These are phyloP conservation scores for Aureococcus anophagefferens DNA, from an alignment of 108 stramenopile species.

Conservation along the genomic window DNA sequence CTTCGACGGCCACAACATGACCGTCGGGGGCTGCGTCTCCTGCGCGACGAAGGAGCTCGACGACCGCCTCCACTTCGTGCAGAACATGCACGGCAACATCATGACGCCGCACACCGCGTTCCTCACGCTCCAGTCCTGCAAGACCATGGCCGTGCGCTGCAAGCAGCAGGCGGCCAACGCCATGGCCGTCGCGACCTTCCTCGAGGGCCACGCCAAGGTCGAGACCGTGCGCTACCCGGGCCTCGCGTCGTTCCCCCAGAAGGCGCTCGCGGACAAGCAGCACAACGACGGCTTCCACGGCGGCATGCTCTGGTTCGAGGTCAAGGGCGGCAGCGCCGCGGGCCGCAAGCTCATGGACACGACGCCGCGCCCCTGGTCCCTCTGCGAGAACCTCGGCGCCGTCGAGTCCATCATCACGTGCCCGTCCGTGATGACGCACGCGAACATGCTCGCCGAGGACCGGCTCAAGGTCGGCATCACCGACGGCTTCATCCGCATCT, in stretches of 20 bases:
- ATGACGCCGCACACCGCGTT: constrained; percentile 68
- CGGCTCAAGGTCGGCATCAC: constrained; percentile 68
- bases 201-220: constrained; percentile 66
- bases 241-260: constrained; percentile 60
- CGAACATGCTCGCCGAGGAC: constrained; percentile 61
- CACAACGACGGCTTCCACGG: constrained; percentile 62
- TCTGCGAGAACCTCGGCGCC: constrained; percentile 70
- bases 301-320: constrained; percentile 74
- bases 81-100: constrained; percentile 74
- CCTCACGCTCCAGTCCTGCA: constrained; percentile 65
- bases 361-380: constrained; percentile 64
- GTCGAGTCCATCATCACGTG: constrained; percentile 67
- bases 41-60: constrained; percentile 56
- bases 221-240: constrained; percentile 63
- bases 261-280: constrained; percentile 64
- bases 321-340: constrained; percentile 53
- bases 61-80: constrained; percentile 55
- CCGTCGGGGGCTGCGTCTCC: constrained; percentile 60
- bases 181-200: constrained; percentile 62
- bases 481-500: constrained; percentile 70
- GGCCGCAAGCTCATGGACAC: constrained; percentile 65
- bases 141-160: constrained; percentile 69
- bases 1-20: constrained; percentile 68
- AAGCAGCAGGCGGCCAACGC: constrained; percentile 55
- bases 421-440: constrained; percentile 74